Conservation (phyloP, 2,329 filamentous ascomycete species). For the Raffaelea ambrosiae region DNA sequence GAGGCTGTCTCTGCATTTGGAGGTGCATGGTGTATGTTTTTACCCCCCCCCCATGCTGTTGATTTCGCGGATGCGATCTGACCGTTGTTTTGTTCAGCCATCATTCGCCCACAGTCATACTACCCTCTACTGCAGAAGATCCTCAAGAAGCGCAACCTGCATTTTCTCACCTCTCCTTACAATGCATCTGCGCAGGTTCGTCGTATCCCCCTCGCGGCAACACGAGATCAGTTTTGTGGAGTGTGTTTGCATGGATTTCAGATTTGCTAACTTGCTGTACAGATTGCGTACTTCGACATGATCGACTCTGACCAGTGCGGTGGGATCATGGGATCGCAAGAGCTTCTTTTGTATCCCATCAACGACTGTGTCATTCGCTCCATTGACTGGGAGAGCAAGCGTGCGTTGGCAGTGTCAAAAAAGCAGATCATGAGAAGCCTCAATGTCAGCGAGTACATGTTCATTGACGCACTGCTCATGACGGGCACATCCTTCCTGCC, state of each 20-base stretch:
- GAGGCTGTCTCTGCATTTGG: constrained; percentile 83
- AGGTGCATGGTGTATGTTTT: constrained; percentile 38
- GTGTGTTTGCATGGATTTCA: no score
- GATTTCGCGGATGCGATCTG: constrained; percentile 17
- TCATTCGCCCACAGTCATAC: constrained; percentile 62
- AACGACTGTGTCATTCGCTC: constrained; percentile 61
- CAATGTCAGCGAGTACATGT: constrained; percentile 58
- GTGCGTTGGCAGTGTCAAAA: constrained; percentile 56
- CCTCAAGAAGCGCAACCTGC: constrained; percentile 57
- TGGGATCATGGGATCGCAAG: constrained; percentile 74
- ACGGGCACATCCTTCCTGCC: constrained; percentile 73
- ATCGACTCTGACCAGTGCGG: constrained; percentile 59
- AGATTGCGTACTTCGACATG: constrained; percentile 74
- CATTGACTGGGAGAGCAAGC: constrained; percentile 61
- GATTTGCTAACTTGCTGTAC: neutral
- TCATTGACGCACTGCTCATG: constrained; percentile 77
- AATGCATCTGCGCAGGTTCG: constrained; percentile 78
- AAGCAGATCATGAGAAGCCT: constrained; percentile 62
- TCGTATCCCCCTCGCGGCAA: constrained; percentile 3
- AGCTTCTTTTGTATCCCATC: constrained; percentile 78
- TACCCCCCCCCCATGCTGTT: constrained; percentile 16
- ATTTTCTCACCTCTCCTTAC: constrained; percentile 79
- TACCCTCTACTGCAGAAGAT: constrained; percentile 70
- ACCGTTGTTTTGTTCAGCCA: constrained; percentile 39
- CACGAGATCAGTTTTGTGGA: no score